Base-by-base conservation (phyloP, 1,139 yeast genomes). In the Lodderomyces parapsilosis region DNA sequence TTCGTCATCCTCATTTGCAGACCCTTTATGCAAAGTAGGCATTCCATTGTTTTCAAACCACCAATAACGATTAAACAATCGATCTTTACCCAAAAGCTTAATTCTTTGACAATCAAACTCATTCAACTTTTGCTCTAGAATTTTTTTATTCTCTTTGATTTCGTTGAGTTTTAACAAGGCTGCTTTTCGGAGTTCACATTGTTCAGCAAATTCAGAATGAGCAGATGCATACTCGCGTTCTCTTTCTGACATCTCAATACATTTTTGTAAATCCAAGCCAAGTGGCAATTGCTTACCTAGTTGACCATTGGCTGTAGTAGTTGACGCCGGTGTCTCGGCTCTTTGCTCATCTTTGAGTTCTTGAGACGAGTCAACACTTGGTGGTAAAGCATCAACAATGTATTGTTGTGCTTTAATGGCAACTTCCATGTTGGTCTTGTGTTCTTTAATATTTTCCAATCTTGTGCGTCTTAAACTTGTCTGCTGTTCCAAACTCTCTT, bases 1-100 rank as follows among this genome's bases (percentile, higher is more conserved):
- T 10, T 66, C 67, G 9, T 66, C 71, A 18, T 68, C 75, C n/a
- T 62, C 70, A 19, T 56, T 65, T 20, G 60, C 62, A 9, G 65
- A 59, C 36, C 67, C 62, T 30, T 76, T 72, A 41, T 72, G 78
- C 37, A 80, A 61, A 18, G 78, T 78, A 5, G 90, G 88, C 43
- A 88, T 71, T 0, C 98, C 98, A 57, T 85, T 85, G 50, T 78
- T 75, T 58, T 93, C 98, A 58, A 91, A 83, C 96, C 96, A 93
- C 95, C 96, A 94, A 61, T 91, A 93, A 51, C 93, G 73, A 64
- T 93, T 94, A 59, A 72, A 89, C 49, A 80, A 78, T 43, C 96
- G 71, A 60, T 93, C 99, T 50, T 82, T 78, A 4, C 99, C 99
- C 23, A 93, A 66, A 40, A 81, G 71, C 46, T 80, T 79, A 36